phyloP scores from a whole-genome alignment of 2,329 filamentous ascomycete genomes.

The Ambrosiella beaveri region DNA sequence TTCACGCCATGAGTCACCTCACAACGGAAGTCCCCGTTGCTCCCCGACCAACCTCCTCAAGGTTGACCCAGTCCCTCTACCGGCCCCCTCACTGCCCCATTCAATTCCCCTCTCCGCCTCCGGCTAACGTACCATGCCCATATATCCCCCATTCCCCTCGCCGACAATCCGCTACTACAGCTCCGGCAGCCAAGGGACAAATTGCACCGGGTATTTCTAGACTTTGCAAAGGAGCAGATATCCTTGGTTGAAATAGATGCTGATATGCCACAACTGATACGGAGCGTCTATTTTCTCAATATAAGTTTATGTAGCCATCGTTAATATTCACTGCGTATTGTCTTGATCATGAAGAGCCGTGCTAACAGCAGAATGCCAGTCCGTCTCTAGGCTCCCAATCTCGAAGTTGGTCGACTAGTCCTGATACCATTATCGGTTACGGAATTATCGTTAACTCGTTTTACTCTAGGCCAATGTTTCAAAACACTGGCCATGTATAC shows the following conservation, averaged over 20 bases:
- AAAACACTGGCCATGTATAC: constrained; percentile 6
- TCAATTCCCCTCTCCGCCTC: background rate
- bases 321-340: background rate
- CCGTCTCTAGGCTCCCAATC: constrained; percentile 3
- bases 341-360: background rate
- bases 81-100: background rate
- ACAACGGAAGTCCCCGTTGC: no score
- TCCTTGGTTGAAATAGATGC: constrained; percentile 8
- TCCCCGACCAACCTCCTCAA: no score
- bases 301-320: background rate
- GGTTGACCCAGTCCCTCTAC: background rate
- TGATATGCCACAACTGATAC: constrained; percentile 8
- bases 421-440: constrained; percentile 7
- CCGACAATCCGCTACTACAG: no score
- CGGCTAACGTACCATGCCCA: background rate
- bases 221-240: constrained; percentile 6
- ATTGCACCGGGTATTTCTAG: constrained; percentile 6
- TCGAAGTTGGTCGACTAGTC: constrained; percentile 12
- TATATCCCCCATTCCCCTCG: background rate
- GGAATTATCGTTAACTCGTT: background rate
- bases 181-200: background rate
- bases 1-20: no score
- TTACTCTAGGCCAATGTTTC: background rate
- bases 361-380: background rate
- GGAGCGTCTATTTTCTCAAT: constrained; percentile 11